Conservation (phyloP, 305 asterid genomes). For the Fraxinus platypoda region DNA sequence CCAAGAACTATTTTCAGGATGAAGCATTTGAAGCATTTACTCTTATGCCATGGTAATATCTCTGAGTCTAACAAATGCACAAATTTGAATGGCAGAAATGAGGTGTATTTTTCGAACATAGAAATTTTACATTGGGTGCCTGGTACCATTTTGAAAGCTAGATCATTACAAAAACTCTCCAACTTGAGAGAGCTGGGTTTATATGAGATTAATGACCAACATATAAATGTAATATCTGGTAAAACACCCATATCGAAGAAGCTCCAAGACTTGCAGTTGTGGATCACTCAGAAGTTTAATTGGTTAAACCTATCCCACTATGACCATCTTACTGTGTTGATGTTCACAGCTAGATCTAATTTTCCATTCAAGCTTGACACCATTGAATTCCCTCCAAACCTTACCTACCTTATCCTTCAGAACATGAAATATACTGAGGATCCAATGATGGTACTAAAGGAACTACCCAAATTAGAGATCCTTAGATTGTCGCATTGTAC, state of each 20-base stretch:
- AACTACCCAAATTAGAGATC: not conserved
- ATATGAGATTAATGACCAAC: not conserved
- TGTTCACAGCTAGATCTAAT: no score
- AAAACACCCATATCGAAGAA: not conserved
- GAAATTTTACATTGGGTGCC: not conserved
- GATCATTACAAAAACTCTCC: not conserved
- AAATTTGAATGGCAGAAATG: not conserved
- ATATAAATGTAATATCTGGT: not conserved
- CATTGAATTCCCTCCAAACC: not conserved
- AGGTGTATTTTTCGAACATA: not conserved
- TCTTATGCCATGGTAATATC: no score
- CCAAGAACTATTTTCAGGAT: not conserved
- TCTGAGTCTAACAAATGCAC: no score
- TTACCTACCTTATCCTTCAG: not conserved
- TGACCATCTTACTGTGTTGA: not conserved
- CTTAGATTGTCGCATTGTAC: fast-evolving
- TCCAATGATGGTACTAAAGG: not conserved
- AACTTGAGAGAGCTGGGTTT: not conserved
- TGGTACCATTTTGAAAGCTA: not conserved
- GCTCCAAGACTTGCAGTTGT: not conserved
- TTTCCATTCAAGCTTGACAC: not conserved
- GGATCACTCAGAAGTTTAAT: fast-evolving
- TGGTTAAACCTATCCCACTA: not conserved
- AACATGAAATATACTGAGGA: not conserved
- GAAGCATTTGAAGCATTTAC: slow-evolving; percentile 4